Evolutionary conservation across 192 early-diverging fungal genomes (phyloP), one percentile per base, ranked within the genome.

Genomic region (Entomortierella chlamydospora): DNA sequence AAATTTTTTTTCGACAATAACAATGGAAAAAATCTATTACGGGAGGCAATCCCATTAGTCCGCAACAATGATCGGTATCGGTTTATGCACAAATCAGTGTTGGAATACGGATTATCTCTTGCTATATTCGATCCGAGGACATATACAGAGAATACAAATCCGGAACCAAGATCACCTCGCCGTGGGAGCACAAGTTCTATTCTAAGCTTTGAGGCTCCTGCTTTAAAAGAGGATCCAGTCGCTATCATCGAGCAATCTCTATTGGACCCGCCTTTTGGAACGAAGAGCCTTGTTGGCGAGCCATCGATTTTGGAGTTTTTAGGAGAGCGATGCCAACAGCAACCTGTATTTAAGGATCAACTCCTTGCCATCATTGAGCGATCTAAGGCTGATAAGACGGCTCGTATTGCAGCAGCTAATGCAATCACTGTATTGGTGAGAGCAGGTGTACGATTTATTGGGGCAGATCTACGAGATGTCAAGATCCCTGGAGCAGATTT

Each of bases 401-500:
- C 20, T 22, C 33, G 57, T n/a, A 59, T 18, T 15, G 57, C 57
- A 42, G 57, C 57, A 41, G 57, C 57, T 2, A 59, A 59, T 59
- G 57, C 60, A 37, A 37, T 37, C 34, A 37, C 34, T 37, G 10
- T 37, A 37, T 37, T 37, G 34, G 10, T 37, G 4, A 4, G 34
- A 37, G 34, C 34, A 7, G 34, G 34, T 7, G 34, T 7, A 10
- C 34, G 10, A 10, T 37, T 37, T 37, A 37, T 37, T 7, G 34
- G 34, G 10, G 4, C 34, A 37, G 34, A 37, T 37, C 10, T 37
- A 37, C 34, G 34, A 37, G 34, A 10, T 10, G 10, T 37, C 34
- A 37, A 37, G 34, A 37, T 37, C 34, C 64, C 55, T 45, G 64
- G 54, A 34, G 52, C 64, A 8, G 64, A 67, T 20, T 13, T 67